Evolutionary conservation across 257 asterid genomes (phyloP), one percentile per base, ranked within the genome.

Genomic region (Scutellaria galericulata): DNA sequence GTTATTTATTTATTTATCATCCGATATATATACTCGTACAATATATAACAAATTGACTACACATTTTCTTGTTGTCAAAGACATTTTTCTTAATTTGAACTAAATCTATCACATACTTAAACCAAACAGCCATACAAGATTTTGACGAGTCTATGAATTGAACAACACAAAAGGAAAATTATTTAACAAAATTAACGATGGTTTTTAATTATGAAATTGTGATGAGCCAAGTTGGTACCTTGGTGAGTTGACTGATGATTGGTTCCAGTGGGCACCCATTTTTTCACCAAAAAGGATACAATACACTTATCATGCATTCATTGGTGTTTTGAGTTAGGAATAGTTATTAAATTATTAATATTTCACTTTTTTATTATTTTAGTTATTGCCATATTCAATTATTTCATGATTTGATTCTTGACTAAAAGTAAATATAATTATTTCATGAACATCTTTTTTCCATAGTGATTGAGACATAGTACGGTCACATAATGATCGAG

Each of bases 271-370:
- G 72, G 53, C 64, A 15, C 60, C 42, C 66, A 66, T 7, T 68
- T 73, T 73, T 44, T 60, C 64, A 47, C 47, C 70, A 56, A 64
- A 66, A 62, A 37, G 61, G 39, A 50, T 64, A 68, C 46, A n/a
- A 75, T 51, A 67, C 75, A 66, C 72, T 72, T 41, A 66, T 77
- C 68, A 44, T 79, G 72, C 54, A 71, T 80, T 76, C 45, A 62
- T 71, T 60, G 75, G 60, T 61, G 22, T 18, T 22, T 48, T 11
- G 56, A 39, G 70, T 72, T 42, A 51, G 45, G 74, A 24, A 56
- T 75, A 18, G 59, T 35, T 55, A 62, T 51, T 52, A 6, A 4
- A 31, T 31, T 31, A 31, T 31, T 31, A 41, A 47, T 20, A 46
- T 54, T 53, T 70, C 66, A 63, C 70, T 75, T 51, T 63, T 18